Conservation (phyloP, 129 eudicot genomes). For the Flaveria brownii region DNA sequence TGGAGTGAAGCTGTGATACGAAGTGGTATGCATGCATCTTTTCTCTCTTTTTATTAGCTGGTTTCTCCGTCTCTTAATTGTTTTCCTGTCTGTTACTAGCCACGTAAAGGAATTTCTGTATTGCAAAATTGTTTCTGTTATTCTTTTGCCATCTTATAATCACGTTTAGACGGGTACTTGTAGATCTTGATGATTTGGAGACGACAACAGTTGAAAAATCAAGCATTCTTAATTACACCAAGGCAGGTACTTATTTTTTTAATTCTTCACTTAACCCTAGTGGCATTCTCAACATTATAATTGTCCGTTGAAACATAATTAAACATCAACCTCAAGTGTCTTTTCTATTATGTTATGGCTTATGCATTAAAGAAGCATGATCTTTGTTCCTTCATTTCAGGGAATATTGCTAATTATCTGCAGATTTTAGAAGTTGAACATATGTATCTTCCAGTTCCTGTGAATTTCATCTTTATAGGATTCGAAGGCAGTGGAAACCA, state of each 20-base stretch:
- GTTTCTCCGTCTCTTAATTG: constrained; percentile 4
- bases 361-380: constrained; percentile 13
- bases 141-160: constrained; percentile 20
- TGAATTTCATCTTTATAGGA: constrained; percentile 90
- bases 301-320: not conserved
- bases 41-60: not conserved
- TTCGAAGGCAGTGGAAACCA: constrained; percentile 94
- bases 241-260: constrained; percentile 79
- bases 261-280: constrained; percentile 12
- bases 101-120: constrained; percentile 1
- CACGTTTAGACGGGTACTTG: constrained; percentile 20
- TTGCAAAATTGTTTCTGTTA: not conserved
- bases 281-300: constrained; percentile 12
- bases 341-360: constrained; percentile 16
- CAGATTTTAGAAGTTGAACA: constrained; percentile 89
- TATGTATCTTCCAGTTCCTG: constrained; percentile 92
- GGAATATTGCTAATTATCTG: constrained; percentile 79
- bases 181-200: constrained; percentile 81
- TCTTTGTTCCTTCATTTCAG: constrained; percentile 42
- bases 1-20: constrained; percentile 94
- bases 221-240: constrained; percentile 65
- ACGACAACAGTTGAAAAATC: constrained; percentile 52
- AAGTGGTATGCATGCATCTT: constrained; percentile 51
- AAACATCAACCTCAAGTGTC: not conserved
- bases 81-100: constrained; percentile 7